Evolutionary conservation across 2,329 filamentous ascomycete species (phyloP), one percentile per base, ranked within the genome.

Genomic region (Phaeosphaeria sp.): DNA sequence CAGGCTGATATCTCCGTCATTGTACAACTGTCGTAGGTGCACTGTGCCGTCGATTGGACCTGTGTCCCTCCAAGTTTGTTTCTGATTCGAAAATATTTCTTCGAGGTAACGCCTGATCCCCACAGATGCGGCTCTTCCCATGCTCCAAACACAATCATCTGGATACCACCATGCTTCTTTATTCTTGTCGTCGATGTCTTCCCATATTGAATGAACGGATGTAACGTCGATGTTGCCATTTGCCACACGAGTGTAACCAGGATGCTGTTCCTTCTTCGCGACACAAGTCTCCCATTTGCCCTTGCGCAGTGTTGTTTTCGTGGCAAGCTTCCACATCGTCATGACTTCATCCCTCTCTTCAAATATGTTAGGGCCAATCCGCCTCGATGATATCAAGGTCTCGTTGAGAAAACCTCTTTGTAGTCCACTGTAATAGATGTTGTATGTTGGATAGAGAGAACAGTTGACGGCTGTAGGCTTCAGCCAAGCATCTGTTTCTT

Each of bases 141-240:
- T 62, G 50, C 33, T 43, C 45, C 48, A 57, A 9, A 49, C n/a
- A 43, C 45, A 55, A 24, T 49, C 45, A 4, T 30, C n/a, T 33
- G 45, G 45, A 47, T 49, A 49, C 43, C 30, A 46, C 43, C 47
- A 24, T n/a, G 11, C 15, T 13, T 40, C 43, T 30, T 30, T 30
- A 11, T 30, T 11, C 25, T 30, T 30, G 6, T 30, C 25, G 25
- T 30, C 25, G 25, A 30, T 30, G 25, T 30, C 11, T 5, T 30
- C 25, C 25, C 25, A 30, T 11, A 30, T 30, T 18, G 42, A 44
- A 44, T 21, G 13, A 2, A 1, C 11, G 6, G 42, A 44, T 44
- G 25, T 30, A 13, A 21, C 11, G 42, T 18, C 22, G 18, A 21
- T 7, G 21, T 44, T 44, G 15, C 18, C 33, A 27, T 24, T 39